Conservation (phyloP, 345 rosid genomes). For the Dipteronia dyeriana region DNA sequence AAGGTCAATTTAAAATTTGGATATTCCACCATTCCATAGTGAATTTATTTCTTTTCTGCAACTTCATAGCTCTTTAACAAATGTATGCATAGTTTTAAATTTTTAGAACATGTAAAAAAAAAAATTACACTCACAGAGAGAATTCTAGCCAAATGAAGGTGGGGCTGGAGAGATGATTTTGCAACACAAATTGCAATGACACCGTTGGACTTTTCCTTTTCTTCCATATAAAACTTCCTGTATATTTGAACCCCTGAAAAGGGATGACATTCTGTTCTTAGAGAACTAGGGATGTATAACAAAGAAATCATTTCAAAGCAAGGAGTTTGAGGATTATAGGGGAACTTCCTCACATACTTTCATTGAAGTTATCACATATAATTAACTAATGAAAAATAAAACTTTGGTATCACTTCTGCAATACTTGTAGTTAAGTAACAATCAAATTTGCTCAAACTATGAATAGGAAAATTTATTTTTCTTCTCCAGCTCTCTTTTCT, state of each 20-base stretch:
- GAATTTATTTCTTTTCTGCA: neutral
- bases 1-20: neutral
- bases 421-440: too few relatives aligned
- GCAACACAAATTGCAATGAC: slow-evolving; percentile 44
- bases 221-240: slow-evolving; percentile 47
- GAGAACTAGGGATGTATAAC: neutral
- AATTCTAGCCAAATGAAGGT: slow-evolving; percentile 38
- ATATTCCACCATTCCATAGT: neutral
- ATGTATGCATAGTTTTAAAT: neutral
- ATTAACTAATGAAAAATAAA: too few relatives aligned
- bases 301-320: too few relatives aligned
- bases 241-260: slow-evolving; percentile 46
- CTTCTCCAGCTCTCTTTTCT: too few relatives aligned
- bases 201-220: slow-evolving; percentile 47
- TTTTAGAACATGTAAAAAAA: neutral
- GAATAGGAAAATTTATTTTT: too few relatives aligned
- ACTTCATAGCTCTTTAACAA: neutral
- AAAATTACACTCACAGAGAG: slow-evolving; percentile 32
- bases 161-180: slow-evolving; percentile 42
- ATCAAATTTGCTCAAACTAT: too few relatives aligned
- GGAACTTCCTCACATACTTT: too few relatives aligned
- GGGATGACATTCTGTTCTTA: neutral
- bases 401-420: too few relatives aligned
- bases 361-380: too few relatives aligned
- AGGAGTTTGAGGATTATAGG: too few relatives aligned